A percentile compares a stretch with the other conserved stretches of the same genome.
These are phyloP conservation scores for Coemansia sp. DNA, from an alignment of 192 early-diverging fungal genomes.

Conservation along the genomic window DNA sequence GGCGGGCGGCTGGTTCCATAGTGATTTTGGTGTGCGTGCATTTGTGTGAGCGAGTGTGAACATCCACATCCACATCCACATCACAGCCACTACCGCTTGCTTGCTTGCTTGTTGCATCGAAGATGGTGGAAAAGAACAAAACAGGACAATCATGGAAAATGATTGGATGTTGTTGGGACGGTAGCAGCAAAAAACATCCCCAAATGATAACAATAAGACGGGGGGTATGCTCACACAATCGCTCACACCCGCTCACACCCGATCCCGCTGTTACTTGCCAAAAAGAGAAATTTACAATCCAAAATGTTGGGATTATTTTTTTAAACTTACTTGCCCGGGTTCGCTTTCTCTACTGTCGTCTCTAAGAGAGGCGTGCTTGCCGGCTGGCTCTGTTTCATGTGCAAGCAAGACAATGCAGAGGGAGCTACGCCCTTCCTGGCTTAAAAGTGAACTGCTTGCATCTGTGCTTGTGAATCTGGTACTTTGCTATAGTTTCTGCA, in stretches of 20 bases:
- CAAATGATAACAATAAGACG: not conserved
- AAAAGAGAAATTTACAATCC: too few relatives aligned
- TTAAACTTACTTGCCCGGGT: too few relatives aligned
- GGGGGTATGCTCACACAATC: not conserved
- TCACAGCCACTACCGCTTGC: not conserved
- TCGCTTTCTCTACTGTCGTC: too few relatives aligned
- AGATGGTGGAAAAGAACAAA: too few relatives aligned
- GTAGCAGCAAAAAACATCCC: not conserved
- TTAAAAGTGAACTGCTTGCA: too few relatives aligned
- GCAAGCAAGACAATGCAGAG: too few relatives aligned
- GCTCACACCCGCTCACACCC: not conserved
- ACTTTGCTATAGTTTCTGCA: too few relatives aligned
- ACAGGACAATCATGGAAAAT: not conserved
- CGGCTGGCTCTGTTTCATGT: too few relatives aligned
- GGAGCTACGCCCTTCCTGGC: too few relatives aligned
- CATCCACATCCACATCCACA: not conserved
- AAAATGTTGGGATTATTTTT: too few relatives aligned
- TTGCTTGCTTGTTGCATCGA: not conserved
- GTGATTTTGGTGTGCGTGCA: conserved; percentile 2
- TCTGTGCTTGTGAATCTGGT: too few relatives aligned
- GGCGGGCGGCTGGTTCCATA: not conserved
- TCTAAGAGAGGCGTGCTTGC: too few relatives aligned
- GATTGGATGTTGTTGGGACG: not conserved
- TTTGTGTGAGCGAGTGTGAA: not conserved
- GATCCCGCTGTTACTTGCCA: not conserved